phyloP scores from a whole-genome alignment of 2,329 filamentous ascomycete genomes.

The Iodosphaeria phyllophila region DNA sequence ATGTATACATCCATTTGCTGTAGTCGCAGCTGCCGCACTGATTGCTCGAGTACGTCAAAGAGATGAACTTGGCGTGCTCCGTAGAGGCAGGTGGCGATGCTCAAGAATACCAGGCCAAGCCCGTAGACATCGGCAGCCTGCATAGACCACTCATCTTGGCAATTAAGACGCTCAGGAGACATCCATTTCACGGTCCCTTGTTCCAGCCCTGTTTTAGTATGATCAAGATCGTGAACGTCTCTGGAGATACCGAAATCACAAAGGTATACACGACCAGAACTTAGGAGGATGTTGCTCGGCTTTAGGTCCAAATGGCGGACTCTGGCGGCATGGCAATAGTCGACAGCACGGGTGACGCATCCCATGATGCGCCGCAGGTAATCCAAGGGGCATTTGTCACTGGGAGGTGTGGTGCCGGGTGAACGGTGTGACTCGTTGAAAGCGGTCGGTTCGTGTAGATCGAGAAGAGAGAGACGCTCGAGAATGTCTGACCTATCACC shows the following conservation, averaged over 20 bases:
- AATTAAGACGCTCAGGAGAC: constrained; percentile 22
- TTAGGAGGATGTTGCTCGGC: constrained; percentile 26
- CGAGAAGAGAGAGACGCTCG: constrained; percentile 18
- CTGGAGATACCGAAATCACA: constrained; percentile 29
- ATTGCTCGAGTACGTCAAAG: constrained; percentile 16
- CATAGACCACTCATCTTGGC: constrained; percentile 21
- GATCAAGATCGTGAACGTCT: constrained; percentile 24
- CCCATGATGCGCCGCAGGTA: constrained; percentile 24
- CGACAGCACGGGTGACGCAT: constrained; percentile 23
- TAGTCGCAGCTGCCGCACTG: constrained; percentile 9
- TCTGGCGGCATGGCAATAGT: constrained; percentile 20
- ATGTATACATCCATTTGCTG: constrained; percentile 17
- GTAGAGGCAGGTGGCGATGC: constrained; percentile 24
- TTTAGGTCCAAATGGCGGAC: constrained; percentile 29
- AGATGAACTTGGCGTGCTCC: constrained; percentile 19
- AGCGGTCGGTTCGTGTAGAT: constrained; percentile 17
- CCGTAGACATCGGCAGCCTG: constrained; percentile 28
- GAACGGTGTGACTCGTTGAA: constrained; percentile 12
- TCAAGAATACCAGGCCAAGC: constrained; percentile 25
- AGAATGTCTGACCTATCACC: constrained; percentile 21
- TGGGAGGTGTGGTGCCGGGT: constrained; percentile 4
- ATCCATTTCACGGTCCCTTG: constrained; percentile 25
- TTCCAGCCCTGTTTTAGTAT: constrained; percentile 22
- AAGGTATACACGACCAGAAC: constrained; percentile 24
- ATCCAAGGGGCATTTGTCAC: constrained; percentile 16